Conservation (phyloP, 345 rosid genomes). For the Theobroma cacao region DNA sequence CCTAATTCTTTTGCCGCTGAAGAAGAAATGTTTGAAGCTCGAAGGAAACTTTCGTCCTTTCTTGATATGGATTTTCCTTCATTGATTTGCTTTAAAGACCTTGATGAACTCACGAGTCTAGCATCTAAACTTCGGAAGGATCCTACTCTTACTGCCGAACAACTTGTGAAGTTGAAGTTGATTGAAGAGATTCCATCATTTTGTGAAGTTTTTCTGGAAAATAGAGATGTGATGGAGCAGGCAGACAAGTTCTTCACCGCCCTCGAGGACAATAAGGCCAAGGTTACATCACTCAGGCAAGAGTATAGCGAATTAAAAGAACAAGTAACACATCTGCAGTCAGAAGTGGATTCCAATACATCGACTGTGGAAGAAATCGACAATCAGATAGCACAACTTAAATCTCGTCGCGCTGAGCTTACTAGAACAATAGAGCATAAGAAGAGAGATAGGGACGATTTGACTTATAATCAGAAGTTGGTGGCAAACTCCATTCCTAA, state of each 20-base stretch:
- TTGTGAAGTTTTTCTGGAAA: constrained; percentile 53
- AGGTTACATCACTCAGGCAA: constrained; percentile 50
- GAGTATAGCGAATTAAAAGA: constrained; percentile 63
- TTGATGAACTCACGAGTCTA: constrained; percentile 39
- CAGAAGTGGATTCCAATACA: constrained; percentile 41
- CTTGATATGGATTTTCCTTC: constrained; percentile 56
- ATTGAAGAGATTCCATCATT: constrained; percentile 63
- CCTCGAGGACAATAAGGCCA: constrained; percentile 53
- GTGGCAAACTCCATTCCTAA: constrained; percentile 49
- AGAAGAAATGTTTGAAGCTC: constrained; percentile 49
- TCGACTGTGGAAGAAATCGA: constrained; percentile 49
- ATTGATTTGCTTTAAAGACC: constrained; percentile 42
- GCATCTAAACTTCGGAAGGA: constrained; percentile 51
- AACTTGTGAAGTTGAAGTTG: constrained; percentile 58
- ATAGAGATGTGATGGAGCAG: constrained; percentile 36
- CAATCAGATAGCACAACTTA: constrained; percentile 51
- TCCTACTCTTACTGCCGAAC: constrained; percentile 56
- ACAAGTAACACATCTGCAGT: constrained; percentile 41
- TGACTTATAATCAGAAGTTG: constrained; percentile 41
- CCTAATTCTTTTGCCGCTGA: constrained; percentile 26
- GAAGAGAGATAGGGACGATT: constrained; percentile 39
- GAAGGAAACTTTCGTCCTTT: constrained; percentile 53
- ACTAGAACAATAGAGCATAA: constrained; percentile 28
- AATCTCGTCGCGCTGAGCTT: constrained; percentile 41
- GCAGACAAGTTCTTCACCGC: constrained; percentile 41